Evolutionary conservation across 2,329 filamentous ascomycete species (phyloP), one percentile per base, ranked within the genome.

Genomic region (Tolypocladium pustulatum): DNA sequence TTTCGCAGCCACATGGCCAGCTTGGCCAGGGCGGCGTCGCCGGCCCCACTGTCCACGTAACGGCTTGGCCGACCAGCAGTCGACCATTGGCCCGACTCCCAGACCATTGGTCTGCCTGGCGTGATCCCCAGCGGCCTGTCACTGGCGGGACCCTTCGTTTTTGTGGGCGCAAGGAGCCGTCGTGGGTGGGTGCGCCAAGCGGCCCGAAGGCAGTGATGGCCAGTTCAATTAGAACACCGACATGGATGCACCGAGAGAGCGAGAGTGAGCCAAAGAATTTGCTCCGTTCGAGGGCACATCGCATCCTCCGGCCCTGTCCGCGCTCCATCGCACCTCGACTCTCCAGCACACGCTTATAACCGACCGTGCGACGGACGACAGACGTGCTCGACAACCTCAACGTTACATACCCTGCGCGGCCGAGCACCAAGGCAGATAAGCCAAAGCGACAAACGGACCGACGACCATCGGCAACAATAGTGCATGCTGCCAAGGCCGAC

Each of bases 41-140:
- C 54, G 54, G 20, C 54, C 13, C 54, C 54, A 55, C 54, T 40
- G 54, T 55, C 54, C 54, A 32, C 54, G 54, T 55, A 55, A 37
- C n/a, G n/a, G 38, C 54, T 22, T 32, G 37, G 54, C 37, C 12
- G 34, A 22, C 34, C 34, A 20, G 34, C n/a, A 25, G 27, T 25
- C 37, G 36, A n/a, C 49, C 27, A 34, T 52, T 52, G 49, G 49
- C 49, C 20, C 1, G 49, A 17, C 17, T n/a, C 15, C 15, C 17
- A 2, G 49, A 9, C 30, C 1, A 27, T 32, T 34, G 49, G 49
- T n/a, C n/a, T 34, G 27, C 17, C 49, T n/a, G 27, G 46, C 17
- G 15, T 2, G 0, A 15, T 32, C 8, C 17, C 17, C 20, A 52
- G n/a, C 49, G 49, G 49, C 49, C 10, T 13, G 49, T 10, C 17